Evolutionary conservation across 1,284 basidiomycete species (phyloP).

Genomic region (Pseudozyma pruni): DNA sequence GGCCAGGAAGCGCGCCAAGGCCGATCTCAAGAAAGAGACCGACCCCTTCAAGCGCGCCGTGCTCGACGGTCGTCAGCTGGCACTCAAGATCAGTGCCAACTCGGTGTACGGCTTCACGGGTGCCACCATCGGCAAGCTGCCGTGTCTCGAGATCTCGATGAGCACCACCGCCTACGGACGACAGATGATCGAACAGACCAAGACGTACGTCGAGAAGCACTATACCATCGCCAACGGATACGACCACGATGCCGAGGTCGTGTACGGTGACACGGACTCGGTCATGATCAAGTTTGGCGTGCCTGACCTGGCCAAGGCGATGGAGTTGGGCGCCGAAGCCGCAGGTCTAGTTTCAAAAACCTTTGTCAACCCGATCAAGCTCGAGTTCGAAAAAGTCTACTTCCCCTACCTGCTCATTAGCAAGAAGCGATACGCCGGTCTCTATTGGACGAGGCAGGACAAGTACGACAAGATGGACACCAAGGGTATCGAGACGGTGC

Average conservation of each 20-base stretch:
- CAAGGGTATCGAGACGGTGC: conserved; percentile 68
- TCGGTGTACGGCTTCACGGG: conserved; percentile 68
- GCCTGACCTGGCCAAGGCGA: conserved; percentile 57
- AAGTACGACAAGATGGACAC: conserved; percentile 68
- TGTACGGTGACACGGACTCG: conserved; percentile 67
- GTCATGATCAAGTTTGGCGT: conserved; percentile 68
- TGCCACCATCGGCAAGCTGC: conserved; percentile 66
- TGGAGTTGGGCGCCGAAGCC: conserved; percentile 80
- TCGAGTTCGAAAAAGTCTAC: conserved; percentile 68
- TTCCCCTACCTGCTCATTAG: conserved; percentile 67
- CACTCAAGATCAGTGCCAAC: conserved; percentile 67
- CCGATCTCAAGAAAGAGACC: conserved; percentile 67
- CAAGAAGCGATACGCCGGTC: conserved; percentile 67
- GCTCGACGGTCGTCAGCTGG: conserved; percentile 66
- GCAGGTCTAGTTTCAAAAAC: conserved; percentile 79
- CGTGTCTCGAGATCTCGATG: conserved; percentile 68
- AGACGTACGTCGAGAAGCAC: conserved; percentile 59
- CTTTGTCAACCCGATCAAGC: conserved; percentile 65
- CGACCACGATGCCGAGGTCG: conserved; percentile 65
- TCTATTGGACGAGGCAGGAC: conserved; percentile 65
- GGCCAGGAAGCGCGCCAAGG: conserved; percentile 66
- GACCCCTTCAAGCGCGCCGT: conserved; percentile 67
- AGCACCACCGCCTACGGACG: conserved; percentile 67
- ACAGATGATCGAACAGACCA: conserved; percentile 67
- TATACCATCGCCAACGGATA: conserved; percentile 67